These are phyloP conservation scores for Saccharomyces hybrid DNA, from an alignment of 1,139 yeast genomes.

Conservation along the genomic window DNA sequence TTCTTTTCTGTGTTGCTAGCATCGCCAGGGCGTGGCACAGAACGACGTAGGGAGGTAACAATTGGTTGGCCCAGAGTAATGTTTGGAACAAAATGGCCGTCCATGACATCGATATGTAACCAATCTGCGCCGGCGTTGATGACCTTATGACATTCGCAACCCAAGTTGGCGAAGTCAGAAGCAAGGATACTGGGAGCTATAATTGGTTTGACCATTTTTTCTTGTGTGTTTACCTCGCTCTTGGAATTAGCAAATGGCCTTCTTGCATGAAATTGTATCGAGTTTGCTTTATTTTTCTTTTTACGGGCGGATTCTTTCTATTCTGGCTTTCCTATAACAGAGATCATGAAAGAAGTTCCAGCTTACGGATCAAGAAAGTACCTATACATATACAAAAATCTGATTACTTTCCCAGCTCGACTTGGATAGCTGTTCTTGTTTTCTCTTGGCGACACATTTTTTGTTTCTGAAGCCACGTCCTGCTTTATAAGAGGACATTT, in stretches of 20 bases:
- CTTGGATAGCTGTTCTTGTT: neutral
- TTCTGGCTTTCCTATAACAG: neutral
- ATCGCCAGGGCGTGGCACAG: slow-evolving; percentile 56
- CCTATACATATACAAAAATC: no score
- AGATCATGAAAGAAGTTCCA: neutral
- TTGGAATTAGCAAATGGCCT: neutral
- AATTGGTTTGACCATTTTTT: slow-evolving; percentile 62
- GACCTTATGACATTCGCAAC: slow-evolving; percentile 78
- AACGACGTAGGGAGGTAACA: slow-evolving; percentile 68
- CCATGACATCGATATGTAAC: slow-evolving; percentile 98
- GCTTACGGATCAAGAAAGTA: neutral
- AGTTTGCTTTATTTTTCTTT: neutral
- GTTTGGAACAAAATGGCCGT: slow-evolving; percentile 97
- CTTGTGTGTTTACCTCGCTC: neutral
- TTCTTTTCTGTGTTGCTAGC: slow-evolving; percentile 20
- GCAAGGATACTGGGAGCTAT: slow-evolving; percentile 96
- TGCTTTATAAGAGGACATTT: neutral
- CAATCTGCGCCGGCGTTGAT: slow-evolving; percentile 80
- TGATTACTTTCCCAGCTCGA: neutral
- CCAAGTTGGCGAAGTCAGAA: slow-evolving; percentile 86
- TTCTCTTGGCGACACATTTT: neutral
- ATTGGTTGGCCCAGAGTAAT: slow-evolving; percentile 91
- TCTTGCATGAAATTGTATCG: neutral
- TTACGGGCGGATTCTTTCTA: neutral
- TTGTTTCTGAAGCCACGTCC: neutral